A percentile compares a stretch with the other conserved stretches of the same genome.
These are phyloP conservation scores for Aspergillus mulundensis DNA, from an alignment of 495 filamentous ascomycete genomes.

Conservation along the genomic window DNA sequence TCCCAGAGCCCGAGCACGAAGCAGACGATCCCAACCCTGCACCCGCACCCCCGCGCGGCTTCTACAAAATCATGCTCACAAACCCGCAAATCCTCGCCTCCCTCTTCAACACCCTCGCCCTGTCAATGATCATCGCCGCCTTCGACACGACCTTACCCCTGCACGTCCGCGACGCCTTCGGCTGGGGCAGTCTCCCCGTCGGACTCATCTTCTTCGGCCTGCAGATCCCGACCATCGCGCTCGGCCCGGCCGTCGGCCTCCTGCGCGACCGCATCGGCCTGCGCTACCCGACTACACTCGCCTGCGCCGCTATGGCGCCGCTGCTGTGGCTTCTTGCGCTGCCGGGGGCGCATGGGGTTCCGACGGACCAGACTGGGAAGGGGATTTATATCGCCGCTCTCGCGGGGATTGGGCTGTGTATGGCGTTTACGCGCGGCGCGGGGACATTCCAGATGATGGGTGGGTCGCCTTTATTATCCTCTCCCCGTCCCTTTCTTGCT, in stretches of 20 bases:
- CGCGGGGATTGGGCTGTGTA: conserved; percentile 3
- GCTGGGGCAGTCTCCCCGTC: conserved; percentile 18
- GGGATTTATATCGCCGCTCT: conserved; percentile 8
- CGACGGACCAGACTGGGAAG: neutral
- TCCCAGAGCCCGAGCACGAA: neutral
- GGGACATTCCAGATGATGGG: conserved; percentile 13
- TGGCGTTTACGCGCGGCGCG: neutral
- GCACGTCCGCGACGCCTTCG: conserved; percentile 19
- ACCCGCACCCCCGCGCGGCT: neutral
- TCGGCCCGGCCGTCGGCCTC: conserved; percentile 16
- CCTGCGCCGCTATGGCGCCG: conserved; percentile 9
- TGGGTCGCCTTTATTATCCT: conserved; percentile 1
- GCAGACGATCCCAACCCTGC: neutral
- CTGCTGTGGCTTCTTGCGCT: conserved; percentile 13
- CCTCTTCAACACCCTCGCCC: conserved; percentile 2
- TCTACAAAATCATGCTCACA: conserved; percentile 17
- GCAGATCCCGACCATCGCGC: conserved; percentile 14
- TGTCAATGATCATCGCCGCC: conserved; percentile 9
- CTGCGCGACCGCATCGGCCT: conserved; percentile 21
- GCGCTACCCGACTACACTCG: conserved; percentile 15
- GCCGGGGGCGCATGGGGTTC: neutral
- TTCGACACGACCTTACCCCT: conserved; percentile 24
- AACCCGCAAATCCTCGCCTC: conserved; percentile 13
- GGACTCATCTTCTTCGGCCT: conserved; percentile 23
- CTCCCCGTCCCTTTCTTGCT: neutral